Evolutionary conservation across 2,329 filamentous ascomycete species (phyloP), one percentile per base, ranked within the genome.

Genomic region (Dothideomycetidae sp.): DNA sequence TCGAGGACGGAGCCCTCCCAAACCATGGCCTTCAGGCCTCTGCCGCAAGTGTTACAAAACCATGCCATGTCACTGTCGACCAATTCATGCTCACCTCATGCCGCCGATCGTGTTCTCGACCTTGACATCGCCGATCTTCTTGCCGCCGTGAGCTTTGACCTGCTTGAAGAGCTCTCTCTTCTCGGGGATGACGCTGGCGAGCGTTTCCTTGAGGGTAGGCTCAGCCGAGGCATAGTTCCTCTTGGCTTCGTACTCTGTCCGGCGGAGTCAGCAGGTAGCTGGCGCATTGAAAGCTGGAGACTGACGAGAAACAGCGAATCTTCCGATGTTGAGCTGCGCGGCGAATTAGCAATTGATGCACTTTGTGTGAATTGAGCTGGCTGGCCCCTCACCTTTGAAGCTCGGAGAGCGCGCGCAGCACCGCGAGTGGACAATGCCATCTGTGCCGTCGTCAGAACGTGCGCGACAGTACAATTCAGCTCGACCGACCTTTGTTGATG

Each of bases 1-100:
- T 98, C 90, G 34, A 98, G 77, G 15, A 96, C 88, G 9, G 86
- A 94, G 32, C 90, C 90, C 63, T 98, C 90, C 90, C 90, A 98
- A 38, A 98, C 73, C 85, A 98, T 94, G 49, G 86, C 82, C 66
- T 93, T 94, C 49, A 98, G 73, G 28, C 88, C 88, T 61, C 68
- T 72, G 28, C 16, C n/a, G 11, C 11, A 11, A 9, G 31, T 19
- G 40, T 35, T n/a, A n/a, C n/a, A n/a, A n/a, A n/a, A n/a, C n/a
- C n/a, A n/a, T n/a, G n/a, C n/a, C n/a, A n/a, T n/a, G n/a, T n/a
- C n/a, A n/a, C n/a, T n/a, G n/a, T n/a, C n/a, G n/a, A n/a, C n/a
- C n/a, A n/a, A n/a, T n/a, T n/a, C n/a, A n/a, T n/a, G 33, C 47
- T 12, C 60, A 71, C 65, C 86, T 81, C 90, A 96, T 96, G 53